A percentile compares a stretch with the other conserved stretches of the same genome.
phyloP scores from a whole-genome alignment of 1,284 basidiomycete species.

The Amylostereum areolatum region DNA sequence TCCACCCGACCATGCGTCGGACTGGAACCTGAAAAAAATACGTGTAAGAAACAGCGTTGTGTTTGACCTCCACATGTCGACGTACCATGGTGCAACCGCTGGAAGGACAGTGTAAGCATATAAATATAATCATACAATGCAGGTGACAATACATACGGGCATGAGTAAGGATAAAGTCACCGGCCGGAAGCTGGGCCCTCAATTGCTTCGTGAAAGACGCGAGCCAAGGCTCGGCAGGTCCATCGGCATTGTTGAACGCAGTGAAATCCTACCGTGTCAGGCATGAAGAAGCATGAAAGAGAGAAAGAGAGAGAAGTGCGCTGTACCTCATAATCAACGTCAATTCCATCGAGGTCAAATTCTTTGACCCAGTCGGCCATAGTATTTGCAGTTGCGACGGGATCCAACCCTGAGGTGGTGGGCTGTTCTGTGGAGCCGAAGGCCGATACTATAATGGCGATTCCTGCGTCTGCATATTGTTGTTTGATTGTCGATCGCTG shows the following conservation, averaged over 20 bases:
- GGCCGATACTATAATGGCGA: slow-evolving; percentile 49
- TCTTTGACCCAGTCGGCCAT: slow-evolving; percentile 46
- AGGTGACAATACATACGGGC: slow-evolving; percentile 23
- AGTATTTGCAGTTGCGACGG: slow-evolving; percentile 38
- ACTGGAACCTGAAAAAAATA: slow-evolving; percentile 38
- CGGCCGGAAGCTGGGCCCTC: slow-evolving; percentile 26
- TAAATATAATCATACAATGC: neutral
- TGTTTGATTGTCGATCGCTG: slow-evolving; percentile 38
- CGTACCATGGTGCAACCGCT: neutral
- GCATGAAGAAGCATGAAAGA: neutral
- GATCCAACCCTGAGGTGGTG: slow-evolving; percentile 37
- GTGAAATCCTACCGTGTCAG: slow-evolving; percentile 38
- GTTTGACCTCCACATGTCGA: neutral
- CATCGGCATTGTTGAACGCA: slow-evolving; percentile 34
- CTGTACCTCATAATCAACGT: slow-evolving; percentile 29
- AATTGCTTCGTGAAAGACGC: slow-evolving; percentile 36
- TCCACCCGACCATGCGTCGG: slow-evolving; percentile 43
- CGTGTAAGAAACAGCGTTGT: slow-evolving; percentile 46
- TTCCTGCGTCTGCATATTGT: slow-evolving; percentile 49
- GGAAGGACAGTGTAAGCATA: neutral
- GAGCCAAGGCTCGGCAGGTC: slow-evolving; percentile 35
- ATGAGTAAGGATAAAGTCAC: slow-evolving; percentile 30
- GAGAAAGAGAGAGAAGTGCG: neutral
- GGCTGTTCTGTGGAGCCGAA: slow-evolving; percentile 40
- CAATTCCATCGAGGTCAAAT: slow-evolving; percentile 36